Percentiles rank a stretch among this genome's conserved stretches.
These are phyloP conservation scores for Pyropia yezoensis DNA, from an alignment of 23 red algal genomes.

Conservation along the genomic window DNA sequence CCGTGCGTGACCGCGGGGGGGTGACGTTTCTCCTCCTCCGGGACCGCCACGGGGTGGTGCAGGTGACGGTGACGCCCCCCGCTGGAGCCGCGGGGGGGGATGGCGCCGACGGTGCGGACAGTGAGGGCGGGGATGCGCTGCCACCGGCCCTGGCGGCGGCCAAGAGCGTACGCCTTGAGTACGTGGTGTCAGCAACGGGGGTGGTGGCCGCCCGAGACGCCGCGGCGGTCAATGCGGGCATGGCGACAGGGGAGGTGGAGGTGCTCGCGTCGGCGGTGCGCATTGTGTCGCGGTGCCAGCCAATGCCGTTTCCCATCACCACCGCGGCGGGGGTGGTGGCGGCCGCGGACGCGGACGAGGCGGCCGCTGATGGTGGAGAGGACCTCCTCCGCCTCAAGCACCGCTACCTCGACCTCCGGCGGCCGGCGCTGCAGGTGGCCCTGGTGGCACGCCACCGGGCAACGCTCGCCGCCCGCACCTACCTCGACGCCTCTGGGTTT, in stretches of 20 bases:
- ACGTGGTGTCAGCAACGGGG: constrained; percentile 70
- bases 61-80: constrained; percentile 43
- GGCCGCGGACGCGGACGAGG: constrained; percentile 10
- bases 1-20: constrained; percentile 83
- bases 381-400: constrained; percentile 47
- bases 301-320: constrained; percentile 50
- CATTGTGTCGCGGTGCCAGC: constrained; percentile 60
- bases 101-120: too few relatives aligned
- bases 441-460: constrained; percentile 65
- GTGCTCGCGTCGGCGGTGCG: constrained; percentile 46
- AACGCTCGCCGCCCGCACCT: constrained; percentile 53
- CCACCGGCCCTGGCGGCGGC: constrained; percentile 23
- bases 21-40: constrained; percentile 89
- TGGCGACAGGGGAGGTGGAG: constrained; percentile 85
- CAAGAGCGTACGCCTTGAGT: constrained; percentile 80
- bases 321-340: constrained; percentile 29
- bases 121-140: constrained; percentile 29
- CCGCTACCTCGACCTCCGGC: constrained; percentile 87
- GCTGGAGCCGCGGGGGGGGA: too few relatives aligned
- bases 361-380: constrained; percentile 8
- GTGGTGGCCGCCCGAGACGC: constrained; percentile 47
- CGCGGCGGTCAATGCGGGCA: constrained; percentile 51
- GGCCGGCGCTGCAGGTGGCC: constrained; percentile 53
- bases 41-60: constrained; percentile 84
- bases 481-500: constrained; percentile 71